Conservation (phyloP, 1,139 yeast species). For the Magnusiomyces suaveolens region DNA sequence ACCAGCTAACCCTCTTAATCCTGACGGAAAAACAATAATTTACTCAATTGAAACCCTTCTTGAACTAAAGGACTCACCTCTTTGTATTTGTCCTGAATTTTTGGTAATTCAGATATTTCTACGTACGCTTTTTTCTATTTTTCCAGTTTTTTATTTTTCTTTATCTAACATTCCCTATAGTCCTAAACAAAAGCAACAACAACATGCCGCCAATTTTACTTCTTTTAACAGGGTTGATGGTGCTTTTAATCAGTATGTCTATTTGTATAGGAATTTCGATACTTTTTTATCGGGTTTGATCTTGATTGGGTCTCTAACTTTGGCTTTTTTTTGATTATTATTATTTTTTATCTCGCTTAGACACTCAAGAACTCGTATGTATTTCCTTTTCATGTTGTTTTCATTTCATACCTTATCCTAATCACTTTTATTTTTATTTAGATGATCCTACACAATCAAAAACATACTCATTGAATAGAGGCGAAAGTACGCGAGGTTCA, state of each 20-base stretch:
- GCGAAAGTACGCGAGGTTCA: neutral
- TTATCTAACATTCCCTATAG: neutral
- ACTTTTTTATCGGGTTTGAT: neutral
- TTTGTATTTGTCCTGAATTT: constrained; percentile 6
- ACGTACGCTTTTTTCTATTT: constrained; percentile 6
- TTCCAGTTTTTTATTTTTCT: neutral
- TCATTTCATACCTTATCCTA: neutral
- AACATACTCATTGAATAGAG: neutral
- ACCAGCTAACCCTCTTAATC: constrained; percentile 9
- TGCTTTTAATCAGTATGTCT: constrained; percentile 3
- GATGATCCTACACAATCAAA: neutral
- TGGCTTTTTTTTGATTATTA: neutral
- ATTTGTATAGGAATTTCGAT: neutral
- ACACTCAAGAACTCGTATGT: constrained; percentile 1
- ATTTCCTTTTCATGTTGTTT: neutral
- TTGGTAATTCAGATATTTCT: constrained; percentile 10
- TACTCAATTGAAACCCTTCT: constrained; percentile 9
- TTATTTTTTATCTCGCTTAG: neutral
- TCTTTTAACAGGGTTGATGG: constrained; percentile 1
- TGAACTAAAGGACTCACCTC: constrained; percentile 9
- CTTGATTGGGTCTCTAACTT: neutral
- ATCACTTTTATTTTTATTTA: neutral
- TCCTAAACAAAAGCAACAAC: neutral
- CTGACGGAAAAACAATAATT: constrained; percentile 5
- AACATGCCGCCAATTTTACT: neutral